Evolutionary conservation across 148 eudicot species (phyloP).

Genomic region (Simmondsia chinensis): DNA sequence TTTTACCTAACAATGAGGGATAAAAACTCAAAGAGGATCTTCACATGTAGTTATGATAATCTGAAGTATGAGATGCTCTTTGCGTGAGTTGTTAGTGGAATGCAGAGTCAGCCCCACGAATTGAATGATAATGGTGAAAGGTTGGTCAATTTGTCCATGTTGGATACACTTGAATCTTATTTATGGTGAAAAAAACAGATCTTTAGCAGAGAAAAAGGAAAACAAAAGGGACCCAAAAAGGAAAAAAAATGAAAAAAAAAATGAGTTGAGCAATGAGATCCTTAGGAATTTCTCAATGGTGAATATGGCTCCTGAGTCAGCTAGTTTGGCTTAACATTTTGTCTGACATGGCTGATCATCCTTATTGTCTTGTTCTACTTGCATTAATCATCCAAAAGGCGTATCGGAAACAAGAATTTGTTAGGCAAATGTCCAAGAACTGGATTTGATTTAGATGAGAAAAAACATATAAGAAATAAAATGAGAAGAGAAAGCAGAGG

Average conservation of each 20-base stretch:
- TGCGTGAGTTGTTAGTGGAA: slow-evolving; percentile 32
- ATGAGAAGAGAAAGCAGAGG: no score
- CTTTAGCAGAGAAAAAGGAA: background rate
- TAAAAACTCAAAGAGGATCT: background rate
- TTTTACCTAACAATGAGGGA: slow-evolving; percentile 12
- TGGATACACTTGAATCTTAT: slow-evolving; percentile 21
- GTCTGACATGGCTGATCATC: slow-evolving; percentile 24
- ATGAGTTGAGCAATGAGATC: slow-evolving; percentile 23
- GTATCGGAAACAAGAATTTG: background rate
- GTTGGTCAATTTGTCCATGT: slow-evolving; percentile 39
- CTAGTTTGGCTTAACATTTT: slow-evolving; percentile 28
- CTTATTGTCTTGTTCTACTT: slow-evolving; percentile 20
- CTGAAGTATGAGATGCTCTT: slow-evolving; percentile 18
- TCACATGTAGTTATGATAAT: background rate
- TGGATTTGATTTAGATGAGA: slow-evolving; percentile 14
- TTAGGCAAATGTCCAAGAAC: slow-evolving; percentile 2
- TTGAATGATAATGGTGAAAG: slow-evolving; percentile 26
- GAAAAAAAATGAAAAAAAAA: no score
- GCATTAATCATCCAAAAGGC: slow-evolving; percentile 6
- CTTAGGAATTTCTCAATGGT: slow-evolving; percentile 5
- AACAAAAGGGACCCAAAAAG: slow-evolving; percentile 7
- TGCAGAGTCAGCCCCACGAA: slow-evolving; percentile 31
- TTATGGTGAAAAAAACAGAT: slow-evolving; percentile 8
- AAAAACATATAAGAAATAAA: no score
- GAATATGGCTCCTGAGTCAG: slow-evolving; percentile 19